phyloP scores from a whole-genome alignment of 2,329 filamentous ascomycete species.

The Pestalotiopsis sp. region DNA sequence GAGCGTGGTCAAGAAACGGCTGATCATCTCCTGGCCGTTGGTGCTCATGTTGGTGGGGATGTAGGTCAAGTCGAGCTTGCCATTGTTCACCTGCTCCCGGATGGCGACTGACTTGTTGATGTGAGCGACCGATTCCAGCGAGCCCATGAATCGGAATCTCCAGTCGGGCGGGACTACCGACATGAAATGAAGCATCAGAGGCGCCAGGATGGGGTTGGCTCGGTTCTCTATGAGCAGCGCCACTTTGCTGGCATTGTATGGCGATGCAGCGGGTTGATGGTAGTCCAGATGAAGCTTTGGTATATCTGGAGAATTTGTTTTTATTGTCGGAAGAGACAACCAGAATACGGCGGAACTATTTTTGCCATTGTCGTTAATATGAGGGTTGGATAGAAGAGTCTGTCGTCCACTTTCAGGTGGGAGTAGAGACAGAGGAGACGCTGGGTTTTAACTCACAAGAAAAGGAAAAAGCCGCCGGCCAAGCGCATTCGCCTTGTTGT shows the following conservation, averaged over 20 bases:
- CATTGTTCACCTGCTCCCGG: constrained; percentile 41
- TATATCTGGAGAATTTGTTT: constrained; percentile 7
- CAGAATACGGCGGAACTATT: constrained; percentile 11
- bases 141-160: constrained; percentile 61
- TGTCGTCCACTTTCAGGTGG: not conserved
- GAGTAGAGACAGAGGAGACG: not conserved
- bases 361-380: not conserved
- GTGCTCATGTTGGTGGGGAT: constrained; percentile 57
- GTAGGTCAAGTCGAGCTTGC: constrained; percentile 53
- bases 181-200: constrained; percentile 59
- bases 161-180: constrained; percentile 59
- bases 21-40: constrained; percentile 53
- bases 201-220: constrained; percentile 50
- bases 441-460: constrained; percentile 30
- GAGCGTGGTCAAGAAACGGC: constrained; percentile 52
- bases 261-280: constrained; percentile 28
- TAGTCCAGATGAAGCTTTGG: constrained; percentile 34
- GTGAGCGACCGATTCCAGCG: constrained; percentile 43
- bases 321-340: constrained; percentile 17
- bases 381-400: not conserved
- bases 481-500: constrained; percentile 38
- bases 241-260: constrained; percentile 53
- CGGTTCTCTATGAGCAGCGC: constrained; percentile 60
- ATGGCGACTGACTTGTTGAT: constrained; percentile 50
- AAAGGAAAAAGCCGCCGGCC: constrained; percentile 29